A percentile compares a stretch with the other conserved stretches of the same genome.
Conservation (phyloP, 2,329 filamentous ascomycete species). For the Tolypocladium tundrense region DNA sequence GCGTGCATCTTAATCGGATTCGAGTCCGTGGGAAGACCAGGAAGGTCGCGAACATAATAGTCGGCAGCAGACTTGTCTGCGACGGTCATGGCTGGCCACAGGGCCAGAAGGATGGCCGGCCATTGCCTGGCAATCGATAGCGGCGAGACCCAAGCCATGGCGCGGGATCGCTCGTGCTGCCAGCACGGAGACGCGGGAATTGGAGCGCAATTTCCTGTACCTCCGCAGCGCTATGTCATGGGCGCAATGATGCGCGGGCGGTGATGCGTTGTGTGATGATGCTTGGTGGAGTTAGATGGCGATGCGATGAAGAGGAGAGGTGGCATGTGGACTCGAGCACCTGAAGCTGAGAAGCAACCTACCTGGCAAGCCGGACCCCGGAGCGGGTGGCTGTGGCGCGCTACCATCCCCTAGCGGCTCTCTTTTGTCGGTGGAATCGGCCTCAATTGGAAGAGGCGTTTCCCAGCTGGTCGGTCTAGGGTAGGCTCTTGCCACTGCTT, state of each 20-base stretch:
- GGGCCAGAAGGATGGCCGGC: slow-evolving; percentile 24
- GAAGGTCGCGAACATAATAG: slow-evolving; percentile 80
- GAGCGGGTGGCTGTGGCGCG: not conserved
- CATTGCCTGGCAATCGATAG: slow-evolving; percentile 12
- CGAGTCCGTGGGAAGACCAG: slow-evolving; percentile 64
- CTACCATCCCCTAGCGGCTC: not conserved
- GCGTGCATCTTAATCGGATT: slow-evolving; percentile 94
- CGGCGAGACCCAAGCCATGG: slow-evolving; percentile 4
- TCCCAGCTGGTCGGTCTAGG: not conserved
- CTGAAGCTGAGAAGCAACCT: not conserved
- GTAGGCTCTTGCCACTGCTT: not conserved
- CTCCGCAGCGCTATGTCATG: not conserved
- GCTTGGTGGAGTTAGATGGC: not conserved
- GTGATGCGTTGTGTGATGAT: not conserved
- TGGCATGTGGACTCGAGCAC: not conserved
- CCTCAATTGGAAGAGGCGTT: not conserved
- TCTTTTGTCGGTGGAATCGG: not conserved
- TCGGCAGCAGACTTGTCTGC: slow-evolving; percentile 45
- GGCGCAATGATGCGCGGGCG: not conserved
- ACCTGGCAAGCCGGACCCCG: not conserved
- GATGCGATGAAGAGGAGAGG: not conserved
- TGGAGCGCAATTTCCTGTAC: not conserved
- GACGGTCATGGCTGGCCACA: slow-evolving; percentile 28
- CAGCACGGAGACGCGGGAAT: not conserved
- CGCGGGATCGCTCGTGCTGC: slow-evolving; percentile 1